These are phyloP conservation scores for Morella rubra DNA, from an alignment of 306 rosid species.

Conservation along the genomic window DNA sequence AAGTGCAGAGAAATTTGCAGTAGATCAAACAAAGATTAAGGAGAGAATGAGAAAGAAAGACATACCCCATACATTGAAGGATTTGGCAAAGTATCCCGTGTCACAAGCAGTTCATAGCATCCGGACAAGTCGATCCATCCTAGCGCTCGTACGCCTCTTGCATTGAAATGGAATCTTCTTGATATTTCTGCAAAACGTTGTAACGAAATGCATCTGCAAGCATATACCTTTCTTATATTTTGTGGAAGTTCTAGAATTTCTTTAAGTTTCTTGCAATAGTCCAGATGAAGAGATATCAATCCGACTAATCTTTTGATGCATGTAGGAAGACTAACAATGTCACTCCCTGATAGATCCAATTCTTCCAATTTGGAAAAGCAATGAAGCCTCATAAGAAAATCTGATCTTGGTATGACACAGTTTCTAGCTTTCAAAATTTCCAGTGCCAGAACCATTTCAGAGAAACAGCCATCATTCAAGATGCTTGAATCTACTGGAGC, in stretches of 20 bases:
- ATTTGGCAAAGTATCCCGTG: no score
- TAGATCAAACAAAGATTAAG: no score
- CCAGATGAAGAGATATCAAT: background rate
- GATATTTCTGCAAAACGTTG: constrained; percentile 4
- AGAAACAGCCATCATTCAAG: no score
- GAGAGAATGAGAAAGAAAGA: no score
- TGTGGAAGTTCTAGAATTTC: constrained; percentile 10
- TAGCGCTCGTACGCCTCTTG: constrained; percentile 1
- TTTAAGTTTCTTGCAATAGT: background rate
- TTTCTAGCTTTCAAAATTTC: no score
- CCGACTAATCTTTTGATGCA: background rate
- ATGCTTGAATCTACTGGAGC: no score
- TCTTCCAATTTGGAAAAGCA: background rate
- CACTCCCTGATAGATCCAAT: background rate
- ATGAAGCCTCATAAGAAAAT: no score
- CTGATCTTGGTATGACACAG: no score
- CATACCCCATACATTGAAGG: no score
- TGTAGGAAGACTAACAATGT: no score
- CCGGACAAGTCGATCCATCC: background rate
- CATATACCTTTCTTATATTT: background rate
- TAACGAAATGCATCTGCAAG: constrained; percentile 14
- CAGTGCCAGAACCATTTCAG: no score
- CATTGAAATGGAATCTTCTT: background rate
- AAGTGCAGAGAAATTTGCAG: background rate
- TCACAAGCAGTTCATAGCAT: no score